Conservation (phyloP, 108 stramenopile species). For the Cyclotella distinguenda region DNA sequence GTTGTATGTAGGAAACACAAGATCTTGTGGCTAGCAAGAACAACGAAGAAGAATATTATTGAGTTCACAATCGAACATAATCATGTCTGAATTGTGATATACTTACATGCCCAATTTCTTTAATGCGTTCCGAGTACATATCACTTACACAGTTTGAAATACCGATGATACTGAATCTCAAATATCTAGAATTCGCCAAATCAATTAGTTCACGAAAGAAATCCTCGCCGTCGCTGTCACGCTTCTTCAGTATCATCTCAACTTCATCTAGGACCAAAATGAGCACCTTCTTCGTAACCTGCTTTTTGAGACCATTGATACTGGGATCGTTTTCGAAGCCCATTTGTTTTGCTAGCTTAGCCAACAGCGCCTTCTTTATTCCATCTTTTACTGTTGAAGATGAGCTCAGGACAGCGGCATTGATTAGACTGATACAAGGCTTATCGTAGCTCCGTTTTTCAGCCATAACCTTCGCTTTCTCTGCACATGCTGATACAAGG, state of each 20-base stretch:
- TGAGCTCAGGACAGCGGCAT: conserved; percentile 15
- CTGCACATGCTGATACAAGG: conserved; percentile 23
- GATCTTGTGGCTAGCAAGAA: conserved; percentile 15
- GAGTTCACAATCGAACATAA: not conserved
- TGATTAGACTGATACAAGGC: conserved; percentile 25
- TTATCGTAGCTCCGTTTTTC: conserved; percentile 14
- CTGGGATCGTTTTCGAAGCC: conserved; percentile 14
- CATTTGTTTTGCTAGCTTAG: conserved; percentile 18
- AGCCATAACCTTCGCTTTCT: conserved; percentile 27
- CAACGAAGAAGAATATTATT: not conserved
- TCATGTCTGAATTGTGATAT: not conserved
- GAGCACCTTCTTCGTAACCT: conserved; percentile 28
- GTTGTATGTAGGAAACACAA: conserved; percentile 61
- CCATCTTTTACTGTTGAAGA: conserved; percentile 2
- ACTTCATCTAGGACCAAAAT: conserved; percentile 78
- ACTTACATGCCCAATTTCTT: conserved; percentile 64
- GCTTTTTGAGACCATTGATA: conserved; percentile 13
- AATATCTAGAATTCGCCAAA: conserved; percentile 37
- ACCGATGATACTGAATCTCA: conserved; percentile 66
- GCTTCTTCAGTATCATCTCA: conserved; percentile 55
- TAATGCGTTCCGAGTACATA: conserved; percentile 39
- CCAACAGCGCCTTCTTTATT: conserved; percentile 28
- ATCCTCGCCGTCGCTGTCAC: conserved; percentile 33
- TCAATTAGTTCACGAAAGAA: conserved; percentile 44
- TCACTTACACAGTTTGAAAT: conserved; percentile 78